Evolutionary conservation across 2,329 filamentous ascomycete genomes (phyloP).

Genomic region (Verticillium alfalfae): DNA sequence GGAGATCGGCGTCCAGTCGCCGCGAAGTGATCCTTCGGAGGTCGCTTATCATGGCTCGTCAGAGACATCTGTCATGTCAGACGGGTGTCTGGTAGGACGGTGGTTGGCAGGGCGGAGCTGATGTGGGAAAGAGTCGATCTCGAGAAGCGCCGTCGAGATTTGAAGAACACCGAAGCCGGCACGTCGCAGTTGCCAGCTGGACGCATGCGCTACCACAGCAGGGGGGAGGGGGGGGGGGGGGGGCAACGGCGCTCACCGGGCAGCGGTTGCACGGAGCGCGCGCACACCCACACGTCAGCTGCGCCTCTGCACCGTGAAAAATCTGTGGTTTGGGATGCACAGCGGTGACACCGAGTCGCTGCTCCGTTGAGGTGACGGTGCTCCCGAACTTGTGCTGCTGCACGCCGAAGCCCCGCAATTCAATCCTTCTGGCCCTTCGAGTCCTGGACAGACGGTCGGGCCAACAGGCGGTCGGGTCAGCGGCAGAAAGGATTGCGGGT

Average conservation of each 20-base stretch:
- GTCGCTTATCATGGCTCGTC: background rate
- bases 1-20: background rate
- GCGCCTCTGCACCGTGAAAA: background rate
- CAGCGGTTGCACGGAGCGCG: background rate
- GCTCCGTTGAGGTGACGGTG: background rate
- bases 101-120: background rate
- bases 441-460: background rate
- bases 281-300: background rate
- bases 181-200: background rate
- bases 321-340: background rate
- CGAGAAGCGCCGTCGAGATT: background rate
- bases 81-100: background rate
- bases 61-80: background rate
- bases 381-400: background rate
- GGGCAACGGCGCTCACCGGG: background rate
- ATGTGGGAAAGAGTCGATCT: background rate
- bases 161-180: background rate
- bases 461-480: background rate
- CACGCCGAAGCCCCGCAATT: background rate
- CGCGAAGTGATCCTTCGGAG: background rate
- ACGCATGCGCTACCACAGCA: background rate
- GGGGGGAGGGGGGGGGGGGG: background rate
- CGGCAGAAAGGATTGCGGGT: constrained; percentile 3
- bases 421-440: background rate
- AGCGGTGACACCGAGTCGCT: background rate